A percentile compares a stretch with the other conserved stretches of the same genome.
Evolutionary conservation across 495 filamentous ascomycete genomes (phyloP).

Genomic region (Tricharina praecox): DNA sequence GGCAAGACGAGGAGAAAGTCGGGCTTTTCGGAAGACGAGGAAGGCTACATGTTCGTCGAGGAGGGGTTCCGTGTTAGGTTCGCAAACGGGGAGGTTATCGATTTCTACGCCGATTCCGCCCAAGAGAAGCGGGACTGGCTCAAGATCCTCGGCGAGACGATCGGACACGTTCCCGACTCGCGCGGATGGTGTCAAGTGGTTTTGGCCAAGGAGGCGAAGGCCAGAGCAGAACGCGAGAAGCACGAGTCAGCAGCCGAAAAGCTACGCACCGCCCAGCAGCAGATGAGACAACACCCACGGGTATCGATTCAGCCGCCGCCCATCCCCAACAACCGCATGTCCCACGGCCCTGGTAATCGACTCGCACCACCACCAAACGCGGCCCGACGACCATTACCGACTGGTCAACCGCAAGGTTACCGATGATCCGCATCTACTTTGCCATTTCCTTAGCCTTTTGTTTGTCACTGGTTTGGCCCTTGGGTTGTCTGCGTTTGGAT

Average conservation of each 20-base stretch:
- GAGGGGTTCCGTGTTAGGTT: constrained; percentile 97
- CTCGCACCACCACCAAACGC: constrained; percentile 12
- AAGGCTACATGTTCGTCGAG: constrained; percentile 99
- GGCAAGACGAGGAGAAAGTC: constrained; percentile 69
- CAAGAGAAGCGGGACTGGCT: constrained; percentile 88
- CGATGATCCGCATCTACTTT: background rate
- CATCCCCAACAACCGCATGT: constrained; percentile 6
- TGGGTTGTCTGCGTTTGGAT: too few species aligned
- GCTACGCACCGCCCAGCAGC: constrained; percentile 18
- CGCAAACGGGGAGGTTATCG: constrained; percentile 91
- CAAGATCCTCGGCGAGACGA: constrained; percentile 66
- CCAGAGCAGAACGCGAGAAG: constrained; percentile 21
- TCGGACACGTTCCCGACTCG: constrained; percentile 43
- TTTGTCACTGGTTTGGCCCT: background rate
- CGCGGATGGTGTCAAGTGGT: constrained; percentile 74
- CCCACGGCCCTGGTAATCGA: background rate
- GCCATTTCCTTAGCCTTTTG: background rate
- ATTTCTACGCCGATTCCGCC: constrained; percentile 87
- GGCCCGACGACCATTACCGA: constrained; percentile 10
- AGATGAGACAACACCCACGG: constrained; percentile 17
- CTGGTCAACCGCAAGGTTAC: background rate
- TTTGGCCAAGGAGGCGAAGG: constrained; percentile 33
- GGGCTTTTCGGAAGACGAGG: constrained; percentile 93
- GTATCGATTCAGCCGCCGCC: constrained; percentile 15
- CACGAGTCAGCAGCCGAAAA: constrained; percentile 16